A percentile compares a stretch with the other conserved stretches of the same genome.
Evolutionary conservation across 2,329 filamentous ascomycete genomes (phyloP).

Genomic region (Sphaerostilbella broomeana): DNA sequence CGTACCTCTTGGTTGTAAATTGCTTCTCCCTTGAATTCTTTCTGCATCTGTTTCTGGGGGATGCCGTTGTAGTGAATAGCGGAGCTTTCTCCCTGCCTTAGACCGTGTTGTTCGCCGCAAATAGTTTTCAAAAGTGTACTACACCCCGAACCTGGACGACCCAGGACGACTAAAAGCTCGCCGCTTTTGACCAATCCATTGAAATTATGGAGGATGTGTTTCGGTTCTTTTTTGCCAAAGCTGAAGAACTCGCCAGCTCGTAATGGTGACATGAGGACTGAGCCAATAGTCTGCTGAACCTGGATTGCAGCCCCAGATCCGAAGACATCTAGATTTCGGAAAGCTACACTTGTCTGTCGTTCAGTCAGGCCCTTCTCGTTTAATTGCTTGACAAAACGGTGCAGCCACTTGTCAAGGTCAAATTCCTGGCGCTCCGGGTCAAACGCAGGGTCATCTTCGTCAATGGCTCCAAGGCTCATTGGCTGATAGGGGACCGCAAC

Average conservation of each 20-base stretch:
- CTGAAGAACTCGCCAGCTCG: constrained; percentile 50
- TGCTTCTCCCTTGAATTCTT: constrained; percentile 58
- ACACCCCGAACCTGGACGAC: constrained; percentile 59
- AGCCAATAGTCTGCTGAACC: constrained; percentile 60
- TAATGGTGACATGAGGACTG: constrained; percentile 51
- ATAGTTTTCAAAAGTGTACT: constrained; percentile 58
- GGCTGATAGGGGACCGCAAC: constrained; percentile 15
- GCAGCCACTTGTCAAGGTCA: constrained; percentile 37
- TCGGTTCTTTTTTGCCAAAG: constrained; percentile 37
- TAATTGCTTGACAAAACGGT: constrained; percentile 34
- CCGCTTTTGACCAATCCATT: constrained; percentile 58
- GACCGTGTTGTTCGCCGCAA: constrained; percentile 52
- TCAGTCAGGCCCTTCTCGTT: constrained; percentile 49
- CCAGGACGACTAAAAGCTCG: constrained; percentile 63
- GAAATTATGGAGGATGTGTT: constrained; percentile 57
- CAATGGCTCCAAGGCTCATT: constrained; percentile 17
- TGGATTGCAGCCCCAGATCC: constrained; percentile 62
- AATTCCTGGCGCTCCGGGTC: constrained; percentile 35
- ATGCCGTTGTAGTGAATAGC: constrained; percentile 58
- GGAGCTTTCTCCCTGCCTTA: constrained; percentile 44
- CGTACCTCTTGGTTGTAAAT: constrained; percentile 67
- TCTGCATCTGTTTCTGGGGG: constrained; percentile 45
- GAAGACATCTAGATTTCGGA: constrained; percentile 58
- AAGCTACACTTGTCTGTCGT: constrained; percentile 53
- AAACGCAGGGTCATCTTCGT: constrained; percentile 27